Percentiles rank a stretch among this genome's conserved stretches.
Evolutionary conservation across 2,329 filamentous ascomycete species (phyloP).

Genomic region (Fusarium vanettenii): DNA sequence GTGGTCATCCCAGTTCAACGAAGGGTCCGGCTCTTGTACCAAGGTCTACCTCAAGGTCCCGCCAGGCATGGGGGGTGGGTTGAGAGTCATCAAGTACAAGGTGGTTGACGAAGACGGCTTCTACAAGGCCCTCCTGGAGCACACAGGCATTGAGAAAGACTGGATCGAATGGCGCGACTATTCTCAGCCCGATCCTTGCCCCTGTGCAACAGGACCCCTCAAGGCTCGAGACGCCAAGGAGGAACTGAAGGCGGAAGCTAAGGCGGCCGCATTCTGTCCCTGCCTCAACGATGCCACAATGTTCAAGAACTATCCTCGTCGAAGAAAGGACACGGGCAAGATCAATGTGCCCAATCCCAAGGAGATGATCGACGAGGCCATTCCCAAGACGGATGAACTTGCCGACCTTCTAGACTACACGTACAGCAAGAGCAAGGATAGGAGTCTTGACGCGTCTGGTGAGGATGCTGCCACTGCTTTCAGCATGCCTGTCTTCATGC

Average conservation of each 20-base stretch:
- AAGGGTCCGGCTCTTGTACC: background rate
- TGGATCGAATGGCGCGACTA: constrained; percentile 14
- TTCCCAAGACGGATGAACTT: constrained; percentile 5
- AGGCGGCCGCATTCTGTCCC: background rate
- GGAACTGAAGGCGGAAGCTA: background rate
- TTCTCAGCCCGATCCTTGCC: background rate
- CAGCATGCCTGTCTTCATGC: constrained; percentile 20
- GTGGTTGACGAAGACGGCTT: background rate
- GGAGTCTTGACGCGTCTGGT: background rate
- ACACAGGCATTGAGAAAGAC: constrained; percentile 2
- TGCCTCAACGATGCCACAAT: background rate
- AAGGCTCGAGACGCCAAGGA: background rate
- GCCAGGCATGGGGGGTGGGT: background rate
- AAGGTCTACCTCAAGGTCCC: background rate
- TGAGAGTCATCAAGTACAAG: background rate
- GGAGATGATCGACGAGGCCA: constrained; percentile 7
- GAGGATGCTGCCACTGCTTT: background rate
- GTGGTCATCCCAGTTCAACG: background rate
- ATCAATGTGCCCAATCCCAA: constrained; percentile 16
- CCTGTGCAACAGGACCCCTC: background rate
- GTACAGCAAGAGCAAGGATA: background rate
- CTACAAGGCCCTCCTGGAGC: background rate
- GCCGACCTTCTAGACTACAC: background rate
- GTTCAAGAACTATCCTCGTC: background rate
- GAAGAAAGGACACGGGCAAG: constrained; percentile 11